Conservation (phyloP, 441 rosid species). For the Raphanus hybrid region DNA sequence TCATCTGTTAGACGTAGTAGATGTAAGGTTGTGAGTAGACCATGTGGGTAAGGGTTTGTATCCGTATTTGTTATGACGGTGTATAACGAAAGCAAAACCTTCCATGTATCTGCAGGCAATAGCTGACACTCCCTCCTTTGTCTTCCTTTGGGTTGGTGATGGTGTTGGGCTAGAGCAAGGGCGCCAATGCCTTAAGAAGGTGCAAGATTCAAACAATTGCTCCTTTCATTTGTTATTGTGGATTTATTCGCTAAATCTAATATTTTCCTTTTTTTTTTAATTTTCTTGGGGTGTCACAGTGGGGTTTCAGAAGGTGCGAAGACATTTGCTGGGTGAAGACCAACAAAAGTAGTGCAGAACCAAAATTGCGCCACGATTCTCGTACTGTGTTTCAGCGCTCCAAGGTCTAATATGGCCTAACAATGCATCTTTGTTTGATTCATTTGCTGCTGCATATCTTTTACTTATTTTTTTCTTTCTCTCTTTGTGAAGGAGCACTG, state of each 20-base stretch:
- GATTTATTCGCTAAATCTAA: conserved; percentile 20
- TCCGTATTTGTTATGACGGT: neutral
- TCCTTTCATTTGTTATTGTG: conserved; percentile 16
- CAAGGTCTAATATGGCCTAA: conserved; percentile 63
- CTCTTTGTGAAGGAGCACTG: conserved; percentile 82
- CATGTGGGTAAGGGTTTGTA: conserved; percentile 13
- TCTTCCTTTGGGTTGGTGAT: conserved; percentile 99
- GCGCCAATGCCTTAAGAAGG: conserved; percentile 98
- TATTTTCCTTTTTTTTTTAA: too few species aligned
- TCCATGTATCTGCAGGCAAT: conserved; percentile 65
- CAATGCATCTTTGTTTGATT: conserved; percentile 8
- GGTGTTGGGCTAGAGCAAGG: conserved; percentile 99
- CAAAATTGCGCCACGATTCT: conserved; percentile 94
- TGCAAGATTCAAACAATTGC: conserved; percentile 33
- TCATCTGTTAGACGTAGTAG: neutral
- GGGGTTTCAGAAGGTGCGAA: conserved; percentile 99
- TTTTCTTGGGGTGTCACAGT: conserved; percentile 55
- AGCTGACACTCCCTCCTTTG: conserved; percentile 97
- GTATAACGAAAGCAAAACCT: neutral
- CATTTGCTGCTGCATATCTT: neutral
- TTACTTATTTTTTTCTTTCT: conserved; percentile 23
- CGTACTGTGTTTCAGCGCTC: conserved; percentile 98
- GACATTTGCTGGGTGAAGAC: conserved; percentile 99
- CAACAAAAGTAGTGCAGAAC: conserved; percentile 88
- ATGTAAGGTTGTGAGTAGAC: conserved; percentile 17